Base-by-base conservation (phyloP, 108 stramenopile species). In the Skeletonema tropicum region DNA sequence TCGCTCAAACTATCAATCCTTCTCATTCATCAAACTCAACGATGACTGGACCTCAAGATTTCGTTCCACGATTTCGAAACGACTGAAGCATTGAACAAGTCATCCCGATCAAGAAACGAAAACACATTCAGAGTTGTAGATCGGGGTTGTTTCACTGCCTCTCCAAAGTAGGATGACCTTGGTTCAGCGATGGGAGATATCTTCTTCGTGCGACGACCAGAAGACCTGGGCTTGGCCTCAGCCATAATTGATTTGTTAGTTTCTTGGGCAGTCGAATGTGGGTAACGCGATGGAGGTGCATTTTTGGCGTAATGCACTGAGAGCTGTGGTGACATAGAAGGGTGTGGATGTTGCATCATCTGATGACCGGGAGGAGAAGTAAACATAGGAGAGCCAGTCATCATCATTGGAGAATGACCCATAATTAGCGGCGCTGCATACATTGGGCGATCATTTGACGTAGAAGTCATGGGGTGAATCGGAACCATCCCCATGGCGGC, bases 1-100 rank as follows among this genome's bases (percentile, higher is more conserved):
- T 55, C 23, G 25, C 52, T 23, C 21, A 23, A 7, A 5, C 52
- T 23, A 6, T 21, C 19, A 49, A 7, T 7, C 6, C 19, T 19
- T 19, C 19, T 1, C 6, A 49, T 23, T 23, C 52, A 21, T 55
- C 52, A 55, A 49, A n/a, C 42, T 45, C 23, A 23, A 9, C 91
- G 89, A 92, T 30, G 89, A 63, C 14, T 58, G 77, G 7, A 74
- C 48, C 64, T 89, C 83, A 46, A 87, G n/a, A 96, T 69, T 6
- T 80, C 58, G 32, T 67, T 84, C 92, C 94, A 96, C 7, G 57
- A 29, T 68, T 92, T 91, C 58, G 84, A 87, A 13, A 97, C 95
- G 42, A 97, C 71, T 9, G 86, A 83, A 23, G 94, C 91, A 74
- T 94, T 93, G 89, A 93, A 94, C 15, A 95, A 60, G 65, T 96